A percentile compares a stretch with the other conserved stretches of the same genome.
phyloP scores from a whole-genome alignment of 495 filamentous ascomycete genomes.

The Neurospora sp. region DNA sequence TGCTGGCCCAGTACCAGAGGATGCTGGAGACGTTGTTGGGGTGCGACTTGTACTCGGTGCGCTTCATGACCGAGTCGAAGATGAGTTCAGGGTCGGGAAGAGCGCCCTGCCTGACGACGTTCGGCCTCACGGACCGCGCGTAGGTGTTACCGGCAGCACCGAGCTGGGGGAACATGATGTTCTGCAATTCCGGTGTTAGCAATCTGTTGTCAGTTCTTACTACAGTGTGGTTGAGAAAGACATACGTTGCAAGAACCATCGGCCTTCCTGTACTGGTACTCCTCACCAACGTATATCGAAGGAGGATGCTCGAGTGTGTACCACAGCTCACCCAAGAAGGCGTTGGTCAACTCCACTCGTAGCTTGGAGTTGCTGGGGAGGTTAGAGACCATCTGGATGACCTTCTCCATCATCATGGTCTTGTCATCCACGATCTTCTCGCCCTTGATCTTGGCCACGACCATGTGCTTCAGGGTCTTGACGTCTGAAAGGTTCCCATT shows the following conservation, averaged over 20 bases:
- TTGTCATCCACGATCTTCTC: conserved; percentile 60
- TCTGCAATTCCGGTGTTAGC: conserved; percentile 15
- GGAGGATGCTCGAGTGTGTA: conserved; percentile 48
- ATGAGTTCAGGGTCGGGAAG: conserved; percentile 68
- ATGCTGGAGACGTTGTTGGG: conserved; percentile 75
- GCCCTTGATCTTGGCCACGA: conserved; percentile 30
- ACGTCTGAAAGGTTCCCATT: conserved; percentile 17
- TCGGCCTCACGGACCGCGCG: conserved; percentile 61
- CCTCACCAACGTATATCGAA: conserved; percentile 49
- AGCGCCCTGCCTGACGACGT: conserved; percentile 48
- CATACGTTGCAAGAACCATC: conserved; percentile 55
- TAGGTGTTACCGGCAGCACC: conserved; percentile 47
- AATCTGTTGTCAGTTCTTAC: neutral
- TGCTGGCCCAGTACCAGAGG: conserved; percentile 79
- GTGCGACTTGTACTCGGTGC: conserved; percentile 34
- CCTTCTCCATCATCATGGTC: conserved; percentile 69
- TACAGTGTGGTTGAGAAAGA: neutral
- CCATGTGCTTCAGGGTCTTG: conserved; percentile 28
- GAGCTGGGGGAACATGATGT: conserved; percentile 32
- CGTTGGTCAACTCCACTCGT: conserved; percentile 54
- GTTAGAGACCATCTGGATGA: conserved; percentile 62
- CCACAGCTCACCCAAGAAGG: conserved; percentile 64
- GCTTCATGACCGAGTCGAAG: conserved; percentile 59
- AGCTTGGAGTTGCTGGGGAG: conserved; percentile 53
- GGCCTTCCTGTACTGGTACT: conserved; percentile 56